Base-by-base conservation (phyloP, 1,284 basidiomycete genomes). In the Microbotryomycetes sp. region DNA sequence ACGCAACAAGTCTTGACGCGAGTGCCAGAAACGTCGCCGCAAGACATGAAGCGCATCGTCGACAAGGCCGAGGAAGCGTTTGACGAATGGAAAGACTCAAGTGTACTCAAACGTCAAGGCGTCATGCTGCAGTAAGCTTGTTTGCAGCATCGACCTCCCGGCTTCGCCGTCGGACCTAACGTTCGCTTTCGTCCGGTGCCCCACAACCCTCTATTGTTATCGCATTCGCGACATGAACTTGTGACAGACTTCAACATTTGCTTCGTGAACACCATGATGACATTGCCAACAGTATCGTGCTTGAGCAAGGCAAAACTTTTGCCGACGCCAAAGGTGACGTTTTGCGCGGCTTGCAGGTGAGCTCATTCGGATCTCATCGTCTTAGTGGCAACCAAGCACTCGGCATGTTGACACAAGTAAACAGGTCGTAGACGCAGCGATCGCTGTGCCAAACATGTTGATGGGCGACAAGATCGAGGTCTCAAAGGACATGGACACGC, bases 401-500 rank as follows among this genome's bases (percentile, higher is more conserved):
- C 28, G 2, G 47, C 3, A 15, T 9, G n/a, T n/a, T n/a, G 25
- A 19, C 28, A 7, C 6, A 26, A 26, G 23, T 16, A 50, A 19
- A 46, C 90, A 97, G 76, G 94, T 98, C 7, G 92, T 96, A 29
- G 94, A 98, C 75, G 85, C 85, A 15, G 88, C 92, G 25, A 84
- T 86, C 56, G 86, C 85, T 31, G 86, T 92, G 69, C 91, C 94
- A 1, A 86, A 85, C 0, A 86, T 85, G 15, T 77, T 97, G 25
- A 80, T 96, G 54, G 93, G 91, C 3, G 88, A 96, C 67, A 91
- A 92, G 73, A 79, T 97, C 58, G 94, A 97, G 81, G 91, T 94
- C 7, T 89, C 88, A 77, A 92, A 86, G 77, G 92, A 97, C 74
- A 98, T 97, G 94, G 94, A 97, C 75, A 97, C 94, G 9, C 86